phyloP scores from a whole-genome alignment of 2,329 filamentous ascomycete species.

The Arthrocladium fulminans region DNA sequence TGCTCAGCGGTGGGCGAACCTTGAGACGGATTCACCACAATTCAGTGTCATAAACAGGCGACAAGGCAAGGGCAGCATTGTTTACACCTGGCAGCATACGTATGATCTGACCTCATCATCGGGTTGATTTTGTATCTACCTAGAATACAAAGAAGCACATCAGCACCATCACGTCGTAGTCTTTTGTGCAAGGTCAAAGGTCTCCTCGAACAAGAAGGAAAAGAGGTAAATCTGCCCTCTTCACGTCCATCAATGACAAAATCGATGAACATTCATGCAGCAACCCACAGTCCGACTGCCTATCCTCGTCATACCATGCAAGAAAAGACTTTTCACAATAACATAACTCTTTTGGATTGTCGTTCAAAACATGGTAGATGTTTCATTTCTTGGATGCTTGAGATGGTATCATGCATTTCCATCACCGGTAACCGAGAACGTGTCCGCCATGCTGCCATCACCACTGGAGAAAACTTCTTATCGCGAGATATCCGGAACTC shows the following conservation, averaged over 20 bases:
- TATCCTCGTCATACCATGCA: conserved; percentile 25
- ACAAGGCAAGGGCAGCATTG: no score
- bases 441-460: conserved; percentile 17
- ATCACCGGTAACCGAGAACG: conserved; percentile 32
- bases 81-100: no score
- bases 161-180: conserved; percentile 2
- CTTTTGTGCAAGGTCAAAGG: conserved; percentile 21
- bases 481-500: conserved; percentile 82
- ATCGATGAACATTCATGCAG: conserved; percentile 7
- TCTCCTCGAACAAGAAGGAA: conserved; percentile 22
- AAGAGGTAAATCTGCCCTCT: conserved; percentile 17
- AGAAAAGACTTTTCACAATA: conserved; percentile 20
- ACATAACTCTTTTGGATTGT: background rate
- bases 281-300: conserved; percentile 14
- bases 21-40: no score
- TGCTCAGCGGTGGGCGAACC: no score
- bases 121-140: conserved; percentile 9
- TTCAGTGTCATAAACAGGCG: no score
- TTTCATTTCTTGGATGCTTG: conserved; percentile 29
- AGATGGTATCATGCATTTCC: conserved; percentile 29
- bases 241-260: conserved; percentile 15
- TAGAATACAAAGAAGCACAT: conserved; percentile 10
- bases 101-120: conserved; percentile 2
- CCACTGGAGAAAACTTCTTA: conserved; percentile 22
- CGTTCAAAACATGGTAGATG: background rate